phyloP scores from a whole-genome alignment of 306 rosid species.

The Mimosa pudica region DNA sequence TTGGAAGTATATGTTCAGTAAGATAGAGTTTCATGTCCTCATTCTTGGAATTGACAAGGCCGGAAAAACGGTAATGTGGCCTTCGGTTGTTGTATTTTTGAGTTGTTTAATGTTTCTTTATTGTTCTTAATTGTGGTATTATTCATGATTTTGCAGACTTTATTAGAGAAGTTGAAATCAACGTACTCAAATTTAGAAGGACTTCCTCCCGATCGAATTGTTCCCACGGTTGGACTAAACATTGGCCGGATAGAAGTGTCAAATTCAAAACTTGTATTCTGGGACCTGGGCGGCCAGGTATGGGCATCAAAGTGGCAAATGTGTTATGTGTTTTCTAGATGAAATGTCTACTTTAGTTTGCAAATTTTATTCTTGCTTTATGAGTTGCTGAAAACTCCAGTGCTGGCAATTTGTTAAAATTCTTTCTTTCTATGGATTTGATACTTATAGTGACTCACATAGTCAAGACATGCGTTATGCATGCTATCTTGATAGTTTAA shows the following conservation, averaged over 20 bases:
- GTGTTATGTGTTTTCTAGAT: not conserved
- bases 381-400: constrained; percentile 25
- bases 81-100: constrained; percentile 26
- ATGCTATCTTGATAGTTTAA: not conserved
- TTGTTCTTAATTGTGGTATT: constrained; percentile 23
- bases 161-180: constrained; percentile 94
- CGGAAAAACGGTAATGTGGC: constrained; percentile 86
- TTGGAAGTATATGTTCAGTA: constrained; percentile 86
- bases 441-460: not conserved
- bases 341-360: constrained; percentile 20
- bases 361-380: not conserved
- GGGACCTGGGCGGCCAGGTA: constrained; percentile 99
- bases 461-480: not conserved
- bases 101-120: constrained; percentile 19
- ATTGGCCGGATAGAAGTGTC: constrained; percentile 93
- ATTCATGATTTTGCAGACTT: constrained; percentile 60
- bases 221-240: constrained; percentile 98
- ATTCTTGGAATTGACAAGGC: constrained; percentile 98
- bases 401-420: constrained; percentile 1
- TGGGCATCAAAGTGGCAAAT: constrained; percentile 28
- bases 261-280: constrained; percentile 81
- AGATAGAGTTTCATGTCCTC: constrained; percentile 95
- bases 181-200: constrained; percentile 78
- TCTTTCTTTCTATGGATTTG: constrained; percentile 26
- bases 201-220: constrained; percentile 92